Percentiles rank a stretch among this genome's conserved stretches.
Evolutionary conservation across 345 rosid genomes (phyloP).

Genomic region (Toxicodendron radicans): DNA sequence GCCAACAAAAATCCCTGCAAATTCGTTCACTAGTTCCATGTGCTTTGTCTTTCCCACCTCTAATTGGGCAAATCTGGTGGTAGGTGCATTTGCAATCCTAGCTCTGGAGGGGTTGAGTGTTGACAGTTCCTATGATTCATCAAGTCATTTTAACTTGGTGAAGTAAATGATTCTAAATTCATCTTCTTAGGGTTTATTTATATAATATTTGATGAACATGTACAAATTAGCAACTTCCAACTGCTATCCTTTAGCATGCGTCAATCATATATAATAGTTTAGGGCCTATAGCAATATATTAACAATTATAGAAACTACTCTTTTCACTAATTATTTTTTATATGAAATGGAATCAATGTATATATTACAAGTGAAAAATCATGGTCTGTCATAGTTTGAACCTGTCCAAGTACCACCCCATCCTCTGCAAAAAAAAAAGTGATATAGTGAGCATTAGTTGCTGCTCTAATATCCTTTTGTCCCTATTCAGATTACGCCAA

Average conservation of each 20-base stretch:
- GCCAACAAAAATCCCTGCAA: not conserved
- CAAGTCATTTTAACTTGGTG: not conserved
- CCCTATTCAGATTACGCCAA: not conserved
- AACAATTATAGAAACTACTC: not conserved
- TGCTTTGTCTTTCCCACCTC: not conserved
- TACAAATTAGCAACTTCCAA: not conserved
- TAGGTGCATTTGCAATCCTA: not conserved
- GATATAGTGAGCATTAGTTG: not conserved
- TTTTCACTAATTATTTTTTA: not conserved
- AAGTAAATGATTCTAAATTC: not conserved
- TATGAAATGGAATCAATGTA: not conserved
- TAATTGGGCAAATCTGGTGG: not conserved
- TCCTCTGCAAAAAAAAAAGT: not conserved
- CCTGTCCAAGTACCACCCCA: not conserved
- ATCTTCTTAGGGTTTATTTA: not conserved
- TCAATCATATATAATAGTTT: not conserved
- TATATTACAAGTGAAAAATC: not conserved
- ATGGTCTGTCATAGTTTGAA: not conserved
- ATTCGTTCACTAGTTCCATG: not conserved
- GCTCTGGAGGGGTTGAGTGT: not conserved
- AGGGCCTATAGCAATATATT: not conserved
- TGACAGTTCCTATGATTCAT: not conserved
- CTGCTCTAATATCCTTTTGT: not conserved
- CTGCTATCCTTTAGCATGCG: not conserved
- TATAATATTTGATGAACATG: not conserved